Evolutionary conservation across 257 asterid genomes (phyloP).

Genomic region (Pogostemon cablin): DNA sequence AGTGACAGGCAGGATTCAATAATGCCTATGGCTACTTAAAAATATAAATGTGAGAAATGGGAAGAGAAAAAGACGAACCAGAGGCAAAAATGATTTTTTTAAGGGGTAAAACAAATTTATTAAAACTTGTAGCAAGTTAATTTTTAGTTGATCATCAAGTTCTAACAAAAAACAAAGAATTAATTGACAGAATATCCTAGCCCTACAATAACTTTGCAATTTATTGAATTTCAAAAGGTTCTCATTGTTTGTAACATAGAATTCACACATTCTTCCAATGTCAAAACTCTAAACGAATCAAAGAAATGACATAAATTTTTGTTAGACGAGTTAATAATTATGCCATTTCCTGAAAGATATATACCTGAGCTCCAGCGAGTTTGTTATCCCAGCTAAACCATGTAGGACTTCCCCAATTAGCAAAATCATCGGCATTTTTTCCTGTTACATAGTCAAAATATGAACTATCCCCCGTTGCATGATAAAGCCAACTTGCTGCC

Average conservation of each 20-base stretch:
- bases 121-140: background rate
- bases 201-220: background rate
- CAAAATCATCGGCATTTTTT: slow-evolving; percentile 70
- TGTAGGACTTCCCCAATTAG: slow-evolving; percentile 75
- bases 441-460: slow-evolving; percentile 80
- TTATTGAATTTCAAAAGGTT: background rate
- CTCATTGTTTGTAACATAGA: background rate
- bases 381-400: slow-evolving; percentile 99
- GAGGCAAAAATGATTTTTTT: too few relatives aligned
- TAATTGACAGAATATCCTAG: background rate
- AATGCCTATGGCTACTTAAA: too few relatives aligned
- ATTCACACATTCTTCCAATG: background rate
- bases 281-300: slow-evolving; percentile 7
- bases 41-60: too few relatives aligned
- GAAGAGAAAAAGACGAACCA: too few relatives aligned
- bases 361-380: slow-evolving; percentile 94
- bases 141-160: background rate
- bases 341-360: background rate
- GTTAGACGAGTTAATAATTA: background rate
- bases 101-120: too few relatives aligned
- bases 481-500: slow-evolving; percentile 98
- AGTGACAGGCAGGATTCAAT: background rate
- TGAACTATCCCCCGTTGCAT: slow-evolving; percentile 72
- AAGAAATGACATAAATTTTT: background rate
- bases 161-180: background rate